phyloP scores from a whole-genome alignment of 192 early-diverging fungal genomes.

The Funneliformis mosseae region DNA sequence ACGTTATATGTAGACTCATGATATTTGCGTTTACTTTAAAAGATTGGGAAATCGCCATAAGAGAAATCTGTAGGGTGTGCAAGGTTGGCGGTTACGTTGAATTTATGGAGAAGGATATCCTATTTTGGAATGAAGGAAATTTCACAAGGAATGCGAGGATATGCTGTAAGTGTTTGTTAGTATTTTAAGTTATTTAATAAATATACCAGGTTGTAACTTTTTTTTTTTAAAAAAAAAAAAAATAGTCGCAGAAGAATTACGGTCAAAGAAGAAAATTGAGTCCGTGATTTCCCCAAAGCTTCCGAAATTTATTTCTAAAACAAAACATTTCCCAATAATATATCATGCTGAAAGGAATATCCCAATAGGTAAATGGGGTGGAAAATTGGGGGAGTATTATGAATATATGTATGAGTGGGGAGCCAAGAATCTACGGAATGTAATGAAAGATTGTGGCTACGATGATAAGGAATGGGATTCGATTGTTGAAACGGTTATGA shows the following conservation, averaged over 20 bases:
- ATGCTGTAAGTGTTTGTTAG: not conserved
- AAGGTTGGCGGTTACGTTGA: slow-evolving; percentile 2
- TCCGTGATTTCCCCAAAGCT: not conserved
- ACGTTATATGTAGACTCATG: slow-evolving; percentile 37
- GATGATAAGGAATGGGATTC: not conserved
- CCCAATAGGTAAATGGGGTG: not conserved
- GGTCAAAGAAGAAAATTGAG: not conserved
- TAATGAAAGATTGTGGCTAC: not conserved
- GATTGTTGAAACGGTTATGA: not conserved
- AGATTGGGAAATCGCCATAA: slow-evolving; percentile 19
- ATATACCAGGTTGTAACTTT: not conserved
- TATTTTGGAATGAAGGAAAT: not conserved
- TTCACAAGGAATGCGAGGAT: not conserved
- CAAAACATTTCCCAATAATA: not conserved
- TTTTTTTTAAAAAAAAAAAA: not conserved
- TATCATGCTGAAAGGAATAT: not conserved
- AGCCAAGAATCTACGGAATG: not conserved
- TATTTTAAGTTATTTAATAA: not conserved
- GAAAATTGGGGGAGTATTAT: not conserved
- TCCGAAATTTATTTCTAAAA: not conserved
- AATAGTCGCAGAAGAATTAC: not conserved
- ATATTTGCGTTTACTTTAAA: slow-evolving; percentile 24
- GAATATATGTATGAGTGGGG: not conserved
- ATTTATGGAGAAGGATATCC: slow-evolving; percentile 16
- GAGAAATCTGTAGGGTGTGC: not conserved